Evolutionary conservation across 148 eudicot genomes (phyloP).

Genomic region (Rhododendron simsii): DNA sequence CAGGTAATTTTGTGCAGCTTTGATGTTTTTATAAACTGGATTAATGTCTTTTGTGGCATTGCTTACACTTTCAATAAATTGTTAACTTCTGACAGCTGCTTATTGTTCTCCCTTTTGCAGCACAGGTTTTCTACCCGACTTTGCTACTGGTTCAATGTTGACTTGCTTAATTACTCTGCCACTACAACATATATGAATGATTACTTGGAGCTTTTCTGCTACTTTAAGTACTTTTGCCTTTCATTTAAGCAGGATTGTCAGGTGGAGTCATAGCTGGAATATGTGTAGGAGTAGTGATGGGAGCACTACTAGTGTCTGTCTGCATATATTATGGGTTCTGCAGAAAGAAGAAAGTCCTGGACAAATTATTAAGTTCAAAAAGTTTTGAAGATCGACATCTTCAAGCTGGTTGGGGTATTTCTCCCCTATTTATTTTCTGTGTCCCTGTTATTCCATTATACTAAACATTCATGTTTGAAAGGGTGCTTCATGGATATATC

Average conservation of each 20-base stretch:
- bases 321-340: conserved; percentile 3
- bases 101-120: too few relatives aligned
- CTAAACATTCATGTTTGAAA: background rate
- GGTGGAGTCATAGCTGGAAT: conserved; percentile 20
- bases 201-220: background rate
- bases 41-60: too few relatives aligned
- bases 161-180: too few relatives aligned
- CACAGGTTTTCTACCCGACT: too few relatives aligned
- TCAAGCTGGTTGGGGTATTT: background rate
- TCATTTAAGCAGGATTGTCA: conserved; percentile 11
- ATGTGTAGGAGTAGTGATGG: conserved; percentile 12
- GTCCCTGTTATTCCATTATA: background rate
- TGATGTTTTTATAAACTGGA: background rate
- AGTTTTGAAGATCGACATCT: conserved; percentile 10
- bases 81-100: too few relatives aligned
- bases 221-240: background rate
- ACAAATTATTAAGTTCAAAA: background rate
- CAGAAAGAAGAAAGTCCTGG: conserved; percentile 8
- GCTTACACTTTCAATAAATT: too few relatives aligned
- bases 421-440: background rate
- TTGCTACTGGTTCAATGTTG: too few relatives aligned
- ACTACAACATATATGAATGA: too few relatives aligned
- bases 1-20: conserved; percentile 5
- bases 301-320: conserved; percentile 6
- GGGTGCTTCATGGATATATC: background rate